A percentile compares a stretch with the other conserved stretches of the same genome.
phyloP scores from a whole-genome alignment of 306 rosid species.

The Cucumis cinereus region DNA sequence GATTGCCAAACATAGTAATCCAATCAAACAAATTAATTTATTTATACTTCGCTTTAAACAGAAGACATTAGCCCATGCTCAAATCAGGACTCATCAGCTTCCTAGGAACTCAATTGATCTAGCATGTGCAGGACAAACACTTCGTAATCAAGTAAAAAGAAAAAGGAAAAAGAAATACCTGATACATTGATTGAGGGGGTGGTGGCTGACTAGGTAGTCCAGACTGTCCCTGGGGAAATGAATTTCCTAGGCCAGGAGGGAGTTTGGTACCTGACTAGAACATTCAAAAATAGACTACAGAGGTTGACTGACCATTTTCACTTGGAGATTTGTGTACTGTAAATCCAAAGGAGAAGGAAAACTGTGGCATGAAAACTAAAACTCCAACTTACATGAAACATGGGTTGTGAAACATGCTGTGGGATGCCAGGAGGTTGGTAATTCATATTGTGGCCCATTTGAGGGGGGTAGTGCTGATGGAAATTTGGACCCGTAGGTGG shows the following conservation, averaged over 20 bases:
- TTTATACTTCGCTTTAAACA: too few species aligned
- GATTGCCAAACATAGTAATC: too few species aligned
- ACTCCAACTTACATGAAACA: slow-evolving; percentile 72
- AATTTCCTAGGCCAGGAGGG: slow-evolving; percentile 44
- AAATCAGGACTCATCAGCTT: neutral
- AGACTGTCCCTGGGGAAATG: slow-evolving; percentile 56
- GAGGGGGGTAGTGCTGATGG: slow-evolving; percentile 71
- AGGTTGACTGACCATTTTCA: neutral
- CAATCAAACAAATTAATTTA: too few species aligned
- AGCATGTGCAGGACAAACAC: neutral
- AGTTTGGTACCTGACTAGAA: slow-evolving; percentile 66
- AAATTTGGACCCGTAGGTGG: slow-evolving; percentile 43
- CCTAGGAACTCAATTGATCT: neutral
- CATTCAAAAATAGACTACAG: slow-evolving; percentile 17
- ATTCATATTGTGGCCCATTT: slow-evolving; percentile 48
- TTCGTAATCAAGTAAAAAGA: neutral
- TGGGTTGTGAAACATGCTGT: slow-evolving; percentile 56
- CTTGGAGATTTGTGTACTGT: neutral
- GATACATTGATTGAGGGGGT: slow-evolving; percentile 62
- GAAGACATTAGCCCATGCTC: neutral
- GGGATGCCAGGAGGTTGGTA: slow-evolving; percentile 62
- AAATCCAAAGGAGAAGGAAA: neutral
- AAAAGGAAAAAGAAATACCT: slow-evolving; percentile 25
- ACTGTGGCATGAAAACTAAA: slow-evolving; percentile 9
- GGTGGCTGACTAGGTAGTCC: slow-evolving; percentile 54